Conservation (phyloP, 805 yeast species). For the Candida schatavii region DNA sequence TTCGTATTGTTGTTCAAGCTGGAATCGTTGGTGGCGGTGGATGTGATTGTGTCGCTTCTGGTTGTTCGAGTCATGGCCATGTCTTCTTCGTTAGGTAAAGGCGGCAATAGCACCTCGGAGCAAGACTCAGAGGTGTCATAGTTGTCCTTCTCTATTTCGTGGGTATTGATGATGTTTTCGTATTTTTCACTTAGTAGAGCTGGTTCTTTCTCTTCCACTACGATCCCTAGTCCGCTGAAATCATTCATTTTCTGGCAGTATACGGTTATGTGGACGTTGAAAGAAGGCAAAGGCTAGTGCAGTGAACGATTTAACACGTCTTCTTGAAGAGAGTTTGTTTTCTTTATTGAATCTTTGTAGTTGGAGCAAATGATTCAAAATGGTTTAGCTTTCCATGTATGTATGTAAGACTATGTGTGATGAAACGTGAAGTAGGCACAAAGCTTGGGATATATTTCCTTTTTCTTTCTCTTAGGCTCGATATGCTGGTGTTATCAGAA, state of each 20-base stretch:
- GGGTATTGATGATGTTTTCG: background rate
- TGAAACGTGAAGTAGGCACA: too few species aligned
- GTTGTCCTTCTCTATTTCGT: background rate
- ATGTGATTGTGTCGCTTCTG: background rate
- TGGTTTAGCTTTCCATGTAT: too few species aligned
- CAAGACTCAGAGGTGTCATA: conserved; percentile 2
- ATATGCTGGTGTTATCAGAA: too few species aligned
- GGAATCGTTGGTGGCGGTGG: background rate
- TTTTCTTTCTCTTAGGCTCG: too few species aligned
- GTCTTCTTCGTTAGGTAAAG: conserved; percentile 22
- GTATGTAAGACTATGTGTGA: too few species aligned
- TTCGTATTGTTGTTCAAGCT: background rate
- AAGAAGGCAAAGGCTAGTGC: too few species aligned
- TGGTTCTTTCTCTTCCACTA: conserved; percentile 26
- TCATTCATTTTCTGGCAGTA: conserved; percentile 11
- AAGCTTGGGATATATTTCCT: too few species aligned
- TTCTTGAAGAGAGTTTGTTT: too few species aligned
- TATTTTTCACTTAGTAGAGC: background rate
- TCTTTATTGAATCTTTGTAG: too few species aligned
- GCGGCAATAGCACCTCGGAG: conserved; percentile 25
- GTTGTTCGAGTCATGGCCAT: background rate
- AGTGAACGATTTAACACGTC: too few species aligned
- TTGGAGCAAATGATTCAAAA: too few species aligned
- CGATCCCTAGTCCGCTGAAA: conserved; percentile 29
- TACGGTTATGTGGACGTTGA: too few species aligned